Base-by-base conservation (phyloP, 192 early-diverging fungal species). In the Coemansia aciculifera region DNA sequence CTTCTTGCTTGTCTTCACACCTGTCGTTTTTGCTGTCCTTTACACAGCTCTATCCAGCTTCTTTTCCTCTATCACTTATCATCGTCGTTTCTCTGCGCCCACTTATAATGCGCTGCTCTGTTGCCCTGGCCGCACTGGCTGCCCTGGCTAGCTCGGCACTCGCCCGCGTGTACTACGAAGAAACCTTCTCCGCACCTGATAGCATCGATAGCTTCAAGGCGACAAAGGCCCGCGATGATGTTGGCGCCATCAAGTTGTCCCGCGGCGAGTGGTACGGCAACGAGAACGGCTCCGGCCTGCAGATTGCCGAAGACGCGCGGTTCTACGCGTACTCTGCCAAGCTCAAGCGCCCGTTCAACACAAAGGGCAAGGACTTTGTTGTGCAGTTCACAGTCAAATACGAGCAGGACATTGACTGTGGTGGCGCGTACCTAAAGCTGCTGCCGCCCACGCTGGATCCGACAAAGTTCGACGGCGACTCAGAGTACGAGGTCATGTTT, bases 361-460 rank as follows among this genome's bases (percentile, higher is more conserved):
- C 91, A 85, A 89, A 89, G 73, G 90, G 88, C 75, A 94, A 94
- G 74, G 85, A 89, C 73, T 84, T 92, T 66, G 86, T 98, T 21
- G 71, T 95, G 27, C 96, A 98, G 84, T 97, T 91, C 74, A 88
- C 91, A 38, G 92, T 93, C 64, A 96, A 95, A 87, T 92, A 93
- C 73, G 96, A 98, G 82, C 89, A 92, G 60, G 80, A 83, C 67
- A 91, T 94, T 70, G 94, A 95, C 73, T 98, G 95, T 75, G 94
- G 93, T 46, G 95, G 95, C 69, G 92, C 92, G 34, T 95, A 95
- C 73, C 74, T 95, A 56, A 95, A 95, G 89, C 84, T 98, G 64
- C 78, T 95, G 62, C 91, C 94, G 39, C 84, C 87, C n/a, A 84
- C 84, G n/a, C 86, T 93, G 44, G 91, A 97, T 64, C 85, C 91